A percentile compares a stretch with the other conserved stretches of the same genome.
These are phyloP conservation scores for Cyberlindnera saturnus DNA, from an alignment of 805 yeast species.

Conservation along the genomic window DNA sequence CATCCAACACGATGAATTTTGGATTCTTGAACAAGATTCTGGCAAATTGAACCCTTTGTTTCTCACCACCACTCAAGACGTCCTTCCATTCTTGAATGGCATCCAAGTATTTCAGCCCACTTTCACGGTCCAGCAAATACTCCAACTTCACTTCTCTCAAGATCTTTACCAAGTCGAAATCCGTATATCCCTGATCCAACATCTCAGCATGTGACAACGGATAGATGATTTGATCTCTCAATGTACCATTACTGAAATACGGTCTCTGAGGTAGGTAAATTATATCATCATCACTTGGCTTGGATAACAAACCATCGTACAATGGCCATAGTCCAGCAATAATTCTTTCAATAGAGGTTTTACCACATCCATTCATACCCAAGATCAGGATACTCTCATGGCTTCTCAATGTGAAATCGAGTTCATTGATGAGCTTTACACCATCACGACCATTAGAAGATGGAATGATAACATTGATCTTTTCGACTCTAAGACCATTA, in stretches of 20 bases:
- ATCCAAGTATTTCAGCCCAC: constrained; percentile 40
- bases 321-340: constrained; percentile 91
- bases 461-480: constrained; percentile 79
- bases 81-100: constrained; percentile 72
- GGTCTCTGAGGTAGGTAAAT: constrained; percentile 82
- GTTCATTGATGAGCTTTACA: constrained; percentile 50
- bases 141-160: constrained; percentile 74
- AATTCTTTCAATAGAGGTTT: constrained; percentile 77
- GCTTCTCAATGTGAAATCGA: constrained; percentile 48
- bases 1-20: constrained; percentile 78
- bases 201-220: constrained; percentile 77
- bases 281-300: constrained; percentile 66
- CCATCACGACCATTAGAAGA: constrained; percentile 55
- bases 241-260: constrained; percentile 75
- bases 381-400: constrained; percentile 66
- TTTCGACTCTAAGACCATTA: constrained; percentile 76
- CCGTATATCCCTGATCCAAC: constrained; percentile 64
- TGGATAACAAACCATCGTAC: constrained; percentile 74
- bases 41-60: constrained; percentile 86
- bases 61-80: constrained; percentile 94
- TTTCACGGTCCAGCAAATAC: constrained; percentile 64
- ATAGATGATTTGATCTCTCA: constrained; percentile 87
- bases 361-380: constrained; percentile 89
- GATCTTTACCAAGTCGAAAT: constrained; percentile 60
- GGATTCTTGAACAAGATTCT: constrained; percentile 77